Base-by-base conservation (phyloP, 768 basidiomycete species). In the Fistulinella prunicolor region DNA sequence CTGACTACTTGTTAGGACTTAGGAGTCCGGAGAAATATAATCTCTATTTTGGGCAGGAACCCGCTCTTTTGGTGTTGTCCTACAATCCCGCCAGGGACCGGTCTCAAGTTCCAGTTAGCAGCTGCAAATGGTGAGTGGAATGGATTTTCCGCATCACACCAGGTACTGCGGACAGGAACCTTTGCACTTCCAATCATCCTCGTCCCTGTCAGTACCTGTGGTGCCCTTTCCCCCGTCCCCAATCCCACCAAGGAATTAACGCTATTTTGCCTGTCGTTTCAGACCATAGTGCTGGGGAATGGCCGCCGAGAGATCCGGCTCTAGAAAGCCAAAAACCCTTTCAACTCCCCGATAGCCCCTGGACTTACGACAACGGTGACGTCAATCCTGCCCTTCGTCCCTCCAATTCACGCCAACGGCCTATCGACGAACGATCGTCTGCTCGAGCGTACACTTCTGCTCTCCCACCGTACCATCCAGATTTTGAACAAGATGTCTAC, bases 1-100 rank as follows among this genome's bases (percentile, higher is more conserved):
- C 56, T 66, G 29, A 60, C 50, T 23, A 45, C 16, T 28, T 1
- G 39, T 26, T 60, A 96, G 93, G 82, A 97, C 65, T 73, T 98
- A 46, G 94, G 94, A 10, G 59, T 69, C 36, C 65, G 79, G 55
- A 72, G 74, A 40, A 99, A 99, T 59, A 69, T 94, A 19, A 73
- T 80, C 51, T 80, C 89, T 9, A 75, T 95, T 9, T 74, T 99
- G 0, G 96, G 96, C 0, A 63, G 58, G 20, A 89, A 82, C 45
- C 81, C 85, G 1, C 68, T 86, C 28, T 49, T 87, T 6, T 98
- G 95, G 94, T 89, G 89, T 56, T 91, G 83, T 69, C 95, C 95
- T 4, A 79, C 76, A 4, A 66, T 67, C 19, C 69, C 79, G 2
- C 75, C 73, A 3, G 93, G 90, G 1, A 80, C 78, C 35, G 95